Conservation (phyloP, 305 asterid genomes). For the Solanum hybrid region DNA sequence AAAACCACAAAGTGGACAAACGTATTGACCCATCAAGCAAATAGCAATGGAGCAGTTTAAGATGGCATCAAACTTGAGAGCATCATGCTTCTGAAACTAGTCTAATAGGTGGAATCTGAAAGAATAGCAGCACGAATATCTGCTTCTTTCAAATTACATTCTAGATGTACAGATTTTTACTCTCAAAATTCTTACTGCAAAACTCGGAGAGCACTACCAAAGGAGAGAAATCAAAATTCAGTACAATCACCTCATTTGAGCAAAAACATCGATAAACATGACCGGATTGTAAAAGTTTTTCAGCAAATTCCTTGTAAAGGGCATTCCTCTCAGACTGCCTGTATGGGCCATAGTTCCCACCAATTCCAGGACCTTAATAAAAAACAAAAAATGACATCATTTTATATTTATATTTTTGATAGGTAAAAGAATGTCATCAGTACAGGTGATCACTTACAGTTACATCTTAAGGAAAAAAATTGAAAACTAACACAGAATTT, state of each 20-base stretch:
- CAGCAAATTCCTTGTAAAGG: constrained; percentile 72
- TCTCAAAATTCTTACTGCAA: background rate
- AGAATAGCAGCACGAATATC: background rate
- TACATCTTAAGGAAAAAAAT: background rate
- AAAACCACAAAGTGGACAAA: background rate
- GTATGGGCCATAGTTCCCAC: constrained; percentile 82
- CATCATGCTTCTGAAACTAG: background rate
- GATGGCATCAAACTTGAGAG: background rate
- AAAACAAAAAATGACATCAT: background rate
- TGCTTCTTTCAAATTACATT: background rate
- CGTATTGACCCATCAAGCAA: background rate
- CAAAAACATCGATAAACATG: constrained; percentile 94
- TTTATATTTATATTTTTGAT: background rate
- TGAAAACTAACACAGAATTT: background rate
- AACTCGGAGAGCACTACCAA: background rate
- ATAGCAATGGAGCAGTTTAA: background rate
- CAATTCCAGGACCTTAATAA: constrained; percentile 66
- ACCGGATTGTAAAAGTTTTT: constrained; percentile 60
- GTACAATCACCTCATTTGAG: constrained; percentile 55
- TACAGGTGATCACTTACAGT: background rate
- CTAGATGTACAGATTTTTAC: background rate
- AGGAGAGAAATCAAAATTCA: constrained; percentile 1
- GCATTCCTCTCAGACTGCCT: constrained; percentile 87
- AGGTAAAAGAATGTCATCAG: background rate
- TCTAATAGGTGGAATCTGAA: background rate